Conservation (phyloP, 2,329 filamentous ascomycete genomes). For the Parascedosporium putredinis region DNA sequence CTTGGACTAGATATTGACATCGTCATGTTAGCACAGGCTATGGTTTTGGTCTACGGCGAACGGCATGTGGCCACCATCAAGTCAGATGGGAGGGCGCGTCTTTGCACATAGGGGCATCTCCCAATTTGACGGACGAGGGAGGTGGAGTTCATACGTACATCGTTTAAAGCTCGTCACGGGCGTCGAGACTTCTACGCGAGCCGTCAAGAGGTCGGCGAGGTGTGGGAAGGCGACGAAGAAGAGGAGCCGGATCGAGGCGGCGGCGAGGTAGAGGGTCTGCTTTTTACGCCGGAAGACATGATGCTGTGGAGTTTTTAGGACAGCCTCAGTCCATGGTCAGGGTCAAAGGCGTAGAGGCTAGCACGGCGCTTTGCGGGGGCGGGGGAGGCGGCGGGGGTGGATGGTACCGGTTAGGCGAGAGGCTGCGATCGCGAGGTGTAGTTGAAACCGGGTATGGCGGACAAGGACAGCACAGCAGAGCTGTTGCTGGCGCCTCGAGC, state of each 20-base stretch:
- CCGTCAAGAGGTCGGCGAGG: slow-evolving; percentile 74
- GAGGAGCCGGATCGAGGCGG: slow-evolving; percentile 66
- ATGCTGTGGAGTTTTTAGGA: background rate
- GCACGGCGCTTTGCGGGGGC: too few species aligned
- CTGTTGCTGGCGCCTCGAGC: too few species aligned
- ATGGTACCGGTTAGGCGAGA: background rate
- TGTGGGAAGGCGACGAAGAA: slow-evolving; percentile 74
- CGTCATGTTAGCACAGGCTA: slow-evolving; percentile 8
- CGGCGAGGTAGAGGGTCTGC: slow-evolving; percentile 55
- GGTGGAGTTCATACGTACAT: slow-evolving; percentile 46
- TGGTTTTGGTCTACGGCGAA: too few species aligned
- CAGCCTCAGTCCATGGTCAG: slow-evolving; percentile 2
- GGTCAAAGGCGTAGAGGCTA: background rate
- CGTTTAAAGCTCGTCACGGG: slow-evolving; percentile 97
- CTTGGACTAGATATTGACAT: slow-evolving; percentile 62
- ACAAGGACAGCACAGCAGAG: slow-evolving; percentile 1
- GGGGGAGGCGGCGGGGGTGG: background rate
- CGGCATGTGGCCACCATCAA: too few species aligned
- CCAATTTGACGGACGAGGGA: too few species aligned
- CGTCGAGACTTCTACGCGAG: slow-evolving; percentile 91
- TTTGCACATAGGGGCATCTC: too few species aligned
- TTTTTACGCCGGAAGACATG: slow-evolving; percentile 8
- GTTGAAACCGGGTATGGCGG: background rate
- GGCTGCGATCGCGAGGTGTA: background rate
- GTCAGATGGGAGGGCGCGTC: too few species aligned